Evolutionary conservation across 208 protist genomes (phyloP).

Genomic region (Kentomonas sorsogonicus): DNA sequence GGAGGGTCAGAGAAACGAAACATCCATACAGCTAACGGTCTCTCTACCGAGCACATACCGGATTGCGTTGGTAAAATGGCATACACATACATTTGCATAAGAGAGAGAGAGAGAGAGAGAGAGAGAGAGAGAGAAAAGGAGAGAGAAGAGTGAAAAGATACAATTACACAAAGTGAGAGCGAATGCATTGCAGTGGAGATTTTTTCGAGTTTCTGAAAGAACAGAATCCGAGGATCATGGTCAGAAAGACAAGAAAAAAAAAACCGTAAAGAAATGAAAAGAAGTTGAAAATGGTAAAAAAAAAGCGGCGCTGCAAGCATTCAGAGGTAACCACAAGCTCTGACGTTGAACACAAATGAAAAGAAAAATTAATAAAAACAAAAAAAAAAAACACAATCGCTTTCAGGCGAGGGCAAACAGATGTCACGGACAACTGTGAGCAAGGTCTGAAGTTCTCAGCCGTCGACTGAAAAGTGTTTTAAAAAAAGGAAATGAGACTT

Average conservation of each 20-base stretch:
- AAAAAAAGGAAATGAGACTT: too few species aligned
- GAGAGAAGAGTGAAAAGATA: not conserved
- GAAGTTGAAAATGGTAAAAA: too few species aligned
- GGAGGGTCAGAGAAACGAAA: conserved; percentile 47
- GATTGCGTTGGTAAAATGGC: not conserved
- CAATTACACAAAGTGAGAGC: conserved; percentile 44
- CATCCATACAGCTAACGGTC: conserved; percentile 11
- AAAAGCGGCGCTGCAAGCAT: too few species aligned
- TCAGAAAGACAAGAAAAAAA: not conserved
- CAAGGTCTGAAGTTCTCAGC: too few species aligned
- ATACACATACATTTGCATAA: not conserved
- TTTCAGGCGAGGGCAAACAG: conserved; percentile 62
- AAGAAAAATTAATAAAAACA: not conserved
- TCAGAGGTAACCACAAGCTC: too few species aligned
- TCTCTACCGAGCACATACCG: not conserved
- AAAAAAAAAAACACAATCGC: not conserved
- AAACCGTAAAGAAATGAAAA: too few species aligned
- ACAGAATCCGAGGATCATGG: too few species aligned
- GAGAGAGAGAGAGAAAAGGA: conserved; percentile 9
- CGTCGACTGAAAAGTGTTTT: too few species aligned
- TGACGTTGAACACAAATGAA: not conserved
- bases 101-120: not conserved
- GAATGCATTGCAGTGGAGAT: not conserved
- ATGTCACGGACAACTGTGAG: conserved; percentile 76
- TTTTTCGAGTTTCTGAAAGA: conserved; percentile 1